A percentile compares a stretch with the other conserved stretches of the same genome.
Conservation (phyloP, 805 yeast species). For the Yamadazyma insecticola region DNA sequence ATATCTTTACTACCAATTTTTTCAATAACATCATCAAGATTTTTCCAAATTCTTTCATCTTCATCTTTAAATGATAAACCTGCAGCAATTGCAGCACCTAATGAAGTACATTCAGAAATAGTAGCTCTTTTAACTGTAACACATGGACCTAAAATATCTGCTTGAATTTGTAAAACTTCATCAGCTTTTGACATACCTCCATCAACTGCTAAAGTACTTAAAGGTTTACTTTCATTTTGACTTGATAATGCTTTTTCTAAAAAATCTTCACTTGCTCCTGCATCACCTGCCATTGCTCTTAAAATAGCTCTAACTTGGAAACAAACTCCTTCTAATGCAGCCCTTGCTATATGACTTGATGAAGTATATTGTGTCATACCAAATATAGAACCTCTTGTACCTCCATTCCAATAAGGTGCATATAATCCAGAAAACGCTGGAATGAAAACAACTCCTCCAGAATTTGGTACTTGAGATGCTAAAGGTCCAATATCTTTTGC, state of each 20-base stretch:
- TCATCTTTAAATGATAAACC: conserved; percentile 55
- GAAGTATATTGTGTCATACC: conserved; percentile 92
- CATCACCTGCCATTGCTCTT: conserved; percentile 84
- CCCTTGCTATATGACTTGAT: conserved; percentile 89
- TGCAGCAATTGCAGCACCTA: conserved; percentile 96
- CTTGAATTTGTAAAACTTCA: conserved; percentile 90
- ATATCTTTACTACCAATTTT: conserved; percentile 29
- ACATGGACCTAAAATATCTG: conserved; percentile 86
- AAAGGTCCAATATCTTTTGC: conserved; percentile 89
- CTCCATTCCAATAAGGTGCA: conserved; percentile 95
- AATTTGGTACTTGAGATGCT: conserved; percentile 72
- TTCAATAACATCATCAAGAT: conserved; percentile 60
- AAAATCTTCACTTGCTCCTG: conserved; percentile 58
- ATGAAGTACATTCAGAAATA: conserved; percentile 86
- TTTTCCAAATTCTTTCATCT: conserved; percentile 65
- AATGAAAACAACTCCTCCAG: conserved; percentile 91
- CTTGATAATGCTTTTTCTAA: conserved; percentile 47
- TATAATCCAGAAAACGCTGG: conserved; percentile 93
- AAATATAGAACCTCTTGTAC: conserved; percentile 87
- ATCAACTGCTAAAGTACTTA: conserved; percentile 69
- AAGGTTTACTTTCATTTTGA: conserved; percentile 41
- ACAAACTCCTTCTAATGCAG: conserved; percentile 93
- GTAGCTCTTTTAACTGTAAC: conserved; percentile 76
- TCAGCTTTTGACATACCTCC: conserved; percentile 94
- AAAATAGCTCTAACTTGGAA: conserved; percentile 89